Evolutionary conservation across 140 eudicot genomes (phyloP).

Genomic region (Flaveria floridana): DNA sequence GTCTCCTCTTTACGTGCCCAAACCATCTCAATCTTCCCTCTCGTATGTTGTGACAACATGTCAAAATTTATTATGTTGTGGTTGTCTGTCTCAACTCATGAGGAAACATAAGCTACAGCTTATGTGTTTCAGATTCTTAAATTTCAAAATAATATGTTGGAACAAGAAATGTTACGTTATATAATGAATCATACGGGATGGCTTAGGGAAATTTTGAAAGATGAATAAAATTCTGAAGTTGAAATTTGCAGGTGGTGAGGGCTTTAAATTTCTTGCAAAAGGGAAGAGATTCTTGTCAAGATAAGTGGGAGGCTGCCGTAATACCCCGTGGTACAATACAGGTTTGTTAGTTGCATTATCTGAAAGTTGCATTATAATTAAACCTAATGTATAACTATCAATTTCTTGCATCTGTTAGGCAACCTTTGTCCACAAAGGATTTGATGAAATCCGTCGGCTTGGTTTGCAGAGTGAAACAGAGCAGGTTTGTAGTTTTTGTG

Average conservation of each 20-base stretch:
- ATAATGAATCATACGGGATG: background rate
- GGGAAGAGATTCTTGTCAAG: slow-evolving; percentile 59
- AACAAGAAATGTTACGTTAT: slow-evolving; percentile 10
- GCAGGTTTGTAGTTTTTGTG: slow-evolving; percentile 48
- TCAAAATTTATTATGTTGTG: background rate
- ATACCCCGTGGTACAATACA: slow-evolving; percentile 99
- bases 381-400: background rate
- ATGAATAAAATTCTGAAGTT: slow-evolving; percentile 5
- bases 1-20: no score
- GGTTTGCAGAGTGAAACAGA: slow-evolving; percentile 84
- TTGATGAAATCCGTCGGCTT: slow-evolving; percentile 92
- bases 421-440: slow-evolving; percentile 94
- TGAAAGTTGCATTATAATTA: background rate
- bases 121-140: background rate
- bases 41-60: background rate
- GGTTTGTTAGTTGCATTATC: slow-evolving; percentile 59
- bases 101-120: background rate
- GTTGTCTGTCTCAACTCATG: background rate
- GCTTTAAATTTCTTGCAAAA: slow-evolving; percentile 68
- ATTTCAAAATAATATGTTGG: slow-evolving; percentile 1
- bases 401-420: slow-evolving; percentile 46
- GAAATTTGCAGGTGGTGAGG: slow-evolving; percentile 77
- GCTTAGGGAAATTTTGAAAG: background rate
- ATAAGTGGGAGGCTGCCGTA: slow-evolving; percentile 73
- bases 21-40: no score